Evolutionary conservation across 148 eudicot species (phyloP).

Genomic region (Rheum nobile): DNA sequence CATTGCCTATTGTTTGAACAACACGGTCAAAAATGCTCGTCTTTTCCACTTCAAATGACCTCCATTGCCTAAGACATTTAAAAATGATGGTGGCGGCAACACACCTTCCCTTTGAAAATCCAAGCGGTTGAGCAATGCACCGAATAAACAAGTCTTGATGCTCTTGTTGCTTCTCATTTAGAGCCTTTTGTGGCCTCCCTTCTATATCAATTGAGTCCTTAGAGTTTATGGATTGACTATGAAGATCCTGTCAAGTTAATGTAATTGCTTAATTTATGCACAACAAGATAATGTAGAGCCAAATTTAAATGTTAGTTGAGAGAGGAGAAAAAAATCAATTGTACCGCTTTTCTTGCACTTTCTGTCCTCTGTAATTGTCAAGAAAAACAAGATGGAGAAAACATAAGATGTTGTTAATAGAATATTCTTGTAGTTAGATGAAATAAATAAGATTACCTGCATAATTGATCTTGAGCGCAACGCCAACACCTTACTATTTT

Average conservation of each 20-base stretch:
- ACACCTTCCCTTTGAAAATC: slow-evolving; percentile 66
- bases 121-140: slow-evolving; percentile 78
- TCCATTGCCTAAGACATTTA: slow-evolving; percentile 90
- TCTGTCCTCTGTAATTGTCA: slow-evolving; percentile 56
- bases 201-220: slow-evolving; percentile 56
- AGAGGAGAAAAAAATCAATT: slow-evolving; percentile 6
- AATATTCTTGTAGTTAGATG: not conserved
- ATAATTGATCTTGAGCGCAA: slow-evolving; percentile 55
- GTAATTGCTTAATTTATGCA: slow-evolving; percentile 1
- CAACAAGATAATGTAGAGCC: no score
- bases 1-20: slow-evolving; percentile 70
- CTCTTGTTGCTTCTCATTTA: slow-evolving; percentile 85
- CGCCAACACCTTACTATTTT: slow-evolving; percentile 52
- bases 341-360: slow-evolving; percentile 39
- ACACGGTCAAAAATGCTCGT: slow-evolving; percentile 82
- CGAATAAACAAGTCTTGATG: slow-evolving; percentile 82
- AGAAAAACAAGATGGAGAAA: slow-evolving; percentile 10
- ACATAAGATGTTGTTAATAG: not conserved
- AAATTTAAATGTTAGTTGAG: not conserved
- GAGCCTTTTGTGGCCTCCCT: slow-evolving; percentile 77
- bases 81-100: slow-evolving; percentile 85
- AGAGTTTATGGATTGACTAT: slow-evolving; percentile 39
- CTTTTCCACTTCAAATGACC: slow-evolving; percentile 83
- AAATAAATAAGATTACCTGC: slow-evolving; percentile 37
- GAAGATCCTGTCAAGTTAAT: slow-evolving; percentile 43